Conservation (phyloP, 2,329 filamentous ascomycete genomes). For the Colletotrichum higginsianum region DNA sequence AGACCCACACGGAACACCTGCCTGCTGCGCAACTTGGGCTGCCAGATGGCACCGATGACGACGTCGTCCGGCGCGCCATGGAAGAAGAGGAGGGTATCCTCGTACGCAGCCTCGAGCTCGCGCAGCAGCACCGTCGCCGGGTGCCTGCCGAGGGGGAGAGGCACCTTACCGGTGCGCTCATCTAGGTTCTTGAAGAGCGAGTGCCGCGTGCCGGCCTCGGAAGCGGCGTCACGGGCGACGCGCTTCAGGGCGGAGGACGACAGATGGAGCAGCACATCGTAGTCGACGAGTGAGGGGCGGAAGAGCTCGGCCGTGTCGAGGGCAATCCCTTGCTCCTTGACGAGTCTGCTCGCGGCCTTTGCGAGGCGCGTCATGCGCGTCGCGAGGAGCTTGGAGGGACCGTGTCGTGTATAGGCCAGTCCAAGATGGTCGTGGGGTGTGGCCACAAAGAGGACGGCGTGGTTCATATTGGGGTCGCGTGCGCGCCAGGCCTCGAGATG, state of each 20-base stretch:
- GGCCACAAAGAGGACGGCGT: slow-evolving; percentile 84
- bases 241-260: slow-evolving; percentile 66
- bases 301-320: slow-evolving; percentile 77
- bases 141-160: slow-evolving; percentile 69
- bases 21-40: slow-evolving; percentile 63
- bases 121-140: slow-evolving; percentile 74
- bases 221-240: slow-evolving; percentile 56
- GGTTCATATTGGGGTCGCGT: slow-evolving; percentile 90
- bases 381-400: slow-evolving; percentile 86
- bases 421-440: slow-evolving; percentile 85
- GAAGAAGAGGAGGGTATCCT: slow-evolving; percentile 84
- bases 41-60: slow-evolving; percentile 73
- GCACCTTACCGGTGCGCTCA: slow-evolving; percentile 63
- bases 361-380: slow-evolving; percentile 87
- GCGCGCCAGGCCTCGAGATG: slow-evolving; percentile 88
- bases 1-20: slow-evolving; percentile 80
- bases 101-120: slow-evolving; percentile 78
- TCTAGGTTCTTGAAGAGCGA: slow-evolving; percentile 86
- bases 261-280: slow-evolving; percentile 88
- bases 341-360: slow-evolving; percentile 78
- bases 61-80: slow-evolving; percentile 71
- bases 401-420: slow-evolving; percentile 80
- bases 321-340: slow-evolving; percentile 66
- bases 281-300: slow-evolving; percentile 79
- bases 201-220: slow-evolving; percentile 54